A percentile compares a stretch with the other conserved stretches of the same genome.
Conservation (phyloP, 257 asterid species). For the Penstemon davidsonii region DNA sequence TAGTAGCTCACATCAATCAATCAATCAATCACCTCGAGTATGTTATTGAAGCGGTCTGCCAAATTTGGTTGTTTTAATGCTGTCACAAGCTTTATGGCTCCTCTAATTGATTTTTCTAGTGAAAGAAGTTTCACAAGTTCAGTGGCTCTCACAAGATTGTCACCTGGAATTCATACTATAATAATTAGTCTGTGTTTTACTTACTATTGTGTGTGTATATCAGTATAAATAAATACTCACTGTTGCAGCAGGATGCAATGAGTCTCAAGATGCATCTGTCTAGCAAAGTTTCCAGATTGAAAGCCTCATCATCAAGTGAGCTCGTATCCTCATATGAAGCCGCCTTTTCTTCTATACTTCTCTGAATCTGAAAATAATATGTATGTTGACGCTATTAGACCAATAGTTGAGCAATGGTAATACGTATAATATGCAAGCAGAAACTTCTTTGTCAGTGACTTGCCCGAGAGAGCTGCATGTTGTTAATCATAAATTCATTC, state of each 20-base stretch:
- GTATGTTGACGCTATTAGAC: constrained; percentile 12
- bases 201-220: too few relatives aligned
- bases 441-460: not conserved
- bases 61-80: constrained; percentile 85
- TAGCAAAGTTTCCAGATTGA: constrained; percentile 69
- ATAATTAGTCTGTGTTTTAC: too few relatives aligned
- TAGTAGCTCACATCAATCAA: not conserved
- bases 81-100: constrained; percentile 93
- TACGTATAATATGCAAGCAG: not conserved
- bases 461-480: constrained; percentile 75
- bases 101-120: constrained; percentile 78
- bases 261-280: constrained; percentile 95
- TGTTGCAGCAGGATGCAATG: constrained; percentile 87
- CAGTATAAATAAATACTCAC: constrained; percentile 34
- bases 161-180: constrained; percentile 47
- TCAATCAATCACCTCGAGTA: constrained; percentile 64
- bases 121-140: constrained; percentile 88
- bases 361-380: constrained; percentile 56
- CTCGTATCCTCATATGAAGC: constrained; percentile 60
- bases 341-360: constrained; percentile 64
- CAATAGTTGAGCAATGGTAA: constrained; percentile 8
- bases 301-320: constrained; percentile 86
- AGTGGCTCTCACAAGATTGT: constrained; percentile 89
- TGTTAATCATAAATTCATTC: constrained; percentile 79
- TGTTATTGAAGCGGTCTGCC: constrained; percentile 88